Evolutionary conservation across 495 filamentous ascomycete species (phyloP).

Genomic region (Hyaloscypha variabilis): DNA sequence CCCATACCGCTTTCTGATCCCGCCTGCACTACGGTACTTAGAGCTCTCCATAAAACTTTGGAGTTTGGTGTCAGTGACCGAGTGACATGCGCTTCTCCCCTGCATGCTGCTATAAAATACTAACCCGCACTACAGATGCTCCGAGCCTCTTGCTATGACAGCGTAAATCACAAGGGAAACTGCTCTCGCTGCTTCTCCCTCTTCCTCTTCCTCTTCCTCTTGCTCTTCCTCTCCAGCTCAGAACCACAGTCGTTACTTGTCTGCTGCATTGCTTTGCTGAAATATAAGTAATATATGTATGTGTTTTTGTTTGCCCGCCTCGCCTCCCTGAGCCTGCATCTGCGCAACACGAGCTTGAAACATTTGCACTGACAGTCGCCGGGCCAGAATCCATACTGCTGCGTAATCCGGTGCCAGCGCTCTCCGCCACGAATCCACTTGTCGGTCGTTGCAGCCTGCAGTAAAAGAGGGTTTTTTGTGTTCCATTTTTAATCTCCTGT

Average conservation of each 20-base stretch:
- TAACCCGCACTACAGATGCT: neutral
- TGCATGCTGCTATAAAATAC: neutral
- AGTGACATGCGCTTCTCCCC: neutral
- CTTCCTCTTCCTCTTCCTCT: neutral
- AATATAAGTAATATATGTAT: neutral
- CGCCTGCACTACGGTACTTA: neutral
- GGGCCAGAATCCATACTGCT: neutral
- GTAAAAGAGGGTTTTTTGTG: neutral
- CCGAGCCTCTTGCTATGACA: slow-evolving; percentile 1
- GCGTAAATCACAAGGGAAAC: neutral
- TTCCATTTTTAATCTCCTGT: neutral
- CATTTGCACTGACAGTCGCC: slow-evolving; percentile 17
- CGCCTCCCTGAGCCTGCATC: neutral
- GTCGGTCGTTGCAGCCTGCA: neutral
- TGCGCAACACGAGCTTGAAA: neutral
- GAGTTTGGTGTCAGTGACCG: neutral
- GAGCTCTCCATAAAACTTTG: neutral
- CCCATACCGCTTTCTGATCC: neutral
- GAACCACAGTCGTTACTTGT: slow-evolving; percentile 4
- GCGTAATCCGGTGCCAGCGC: slow-evolving; percentile 1
- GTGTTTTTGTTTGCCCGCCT: neutral
- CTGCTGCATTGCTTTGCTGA: neutral
- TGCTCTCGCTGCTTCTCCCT: neutral
- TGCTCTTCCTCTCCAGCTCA: neutral
- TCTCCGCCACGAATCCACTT: neutral